Conservation (phyloP, 2,329 filamentous ascomycete genomes). For the Albifimbria verrucaria region DNA sequence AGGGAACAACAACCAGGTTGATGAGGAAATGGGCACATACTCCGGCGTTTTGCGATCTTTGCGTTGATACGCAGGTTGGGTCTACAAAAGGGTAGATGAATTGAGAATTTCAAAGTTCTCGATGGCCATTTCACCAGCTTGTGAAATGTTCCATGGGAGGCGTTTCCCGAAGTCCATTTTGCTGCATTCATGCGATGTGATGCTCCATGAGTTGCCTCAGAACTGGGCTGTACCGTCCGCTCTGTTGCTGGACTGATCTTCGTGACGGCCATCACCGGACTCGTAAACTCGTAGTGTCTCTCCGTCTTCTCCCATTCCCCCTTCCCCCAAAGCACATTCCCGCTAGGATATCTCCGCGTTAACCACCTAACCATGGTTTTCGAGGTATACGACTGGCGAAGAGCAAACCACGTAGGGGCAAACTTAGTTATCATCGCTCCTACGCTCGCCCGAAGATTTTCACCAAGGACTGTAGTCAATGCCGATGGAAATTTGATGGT, state of each 20-base stretch:
- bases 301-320: background rate
- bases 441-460: slow-evolving; percentile 80
- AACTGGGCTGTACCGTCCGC: slow-evolving; percentile 6
- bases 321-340: slow-evolving; percentile 14
- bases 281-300: background rate
- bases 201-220: slow-evolving; percentile 1
- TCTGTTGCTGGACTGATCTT: too few relatives aligned
- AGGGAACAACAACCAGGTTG: slow-evolving; percentile 16
- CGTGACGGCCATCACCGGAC: too few relatives aligned
- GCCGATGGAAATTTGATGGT: slow-evolving; percentile 80
- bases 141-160: slow-evolving; percentile 77
- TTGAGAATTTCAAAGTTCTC: slow-evolving; percentile 48
- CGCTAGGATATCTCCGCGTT: slow-evolving; percentile 90
- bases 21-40: slow-evolving; percentile 34
- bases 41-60: slow-evolving; percentile 34
- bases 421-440: slow-evolving; percentile 45
- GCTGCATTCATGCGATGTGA: slow-evolving; percentile 17
- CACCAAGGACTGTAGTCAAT: slow-evolving; percentile 56
- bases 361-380: slow-evolving; percentile 70
- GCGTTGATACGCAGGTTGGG: slow-evolving; percentile 24
- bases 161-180: slow-evolving; percentile 60
- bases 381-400: slow-evolving; percentile 95
- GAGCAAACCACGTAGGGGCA: slow-evolving; percentile 55
- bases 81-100: slow-evolving; percentile 38
- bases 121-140: slow-evolving; percentile 69